phyloP scores from a whole-genome alignment of 805 yeast species.

The Tetrapisispora nanseiensis region DNA sequence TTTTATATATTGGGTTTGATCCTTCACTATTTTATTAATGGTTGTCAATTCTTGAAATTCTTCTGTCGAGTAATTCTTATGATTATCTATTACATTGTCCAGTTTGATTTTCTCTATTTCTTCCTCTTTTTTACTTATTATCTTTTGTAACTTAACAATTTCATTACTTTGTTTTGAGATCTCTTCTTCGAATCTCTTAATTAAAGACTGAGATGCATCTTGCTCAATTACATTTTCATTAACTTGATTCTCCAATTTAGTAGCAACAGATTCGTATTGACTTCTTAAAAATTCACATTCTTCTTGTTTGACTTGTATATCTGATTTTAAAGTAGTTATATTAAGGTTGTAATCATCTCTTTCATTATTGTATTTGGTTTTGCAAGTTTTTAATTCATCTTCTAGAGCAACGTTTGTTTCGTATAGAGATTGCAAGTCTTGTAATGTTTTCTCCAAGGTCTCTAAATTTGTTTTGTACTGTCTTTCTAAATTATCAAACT shows the following conservation, averaged over 20 bases:
- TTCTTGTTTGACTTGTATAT: constrained; percentile 23
- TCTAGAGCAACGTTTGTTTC: constrained; percentile 24
- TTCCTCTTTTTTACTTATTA: constrained; percentile 18
- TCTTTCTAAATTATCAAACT: constrained; percentile 18
- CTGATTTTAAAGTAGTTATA: constrained; percentile 30
- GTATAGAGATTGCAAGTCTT: constrained; percentile 30
- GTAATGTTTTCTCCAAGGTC: constrained; percentile 25
- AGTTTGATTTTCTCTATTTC: constrained; percentile 22
- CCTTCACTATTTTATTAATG: constrained; percentile 30
- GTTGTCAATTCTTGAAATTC: constrained; percentile 27
- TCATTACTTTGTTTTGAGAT: constrained; percentile 16
- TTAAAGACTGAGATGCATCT: constrained; percentile 11
- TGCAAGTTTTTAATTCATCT: constrained; percentile 12
- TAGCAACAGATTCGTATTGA: constrained; percentile 22
- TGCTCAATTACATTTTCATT: constrained; percentile 13
- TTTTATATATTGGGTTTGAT: constrained; percentile 37
- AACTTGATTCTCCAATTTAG: constrained; percentile 11
- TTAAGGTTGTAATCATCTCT: constrained; percentile 17
- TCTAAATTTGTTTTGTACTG: constrained; percentile 28
- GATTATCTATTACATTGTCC: constrained; percentile 31
- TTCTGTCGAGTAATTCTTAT: constrained; percentile 24
- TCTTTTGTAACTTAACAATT: constrained; percentile 14
- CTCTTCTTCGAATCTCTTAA: constrained; percentile 21
- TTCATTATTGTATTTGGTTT: constrained; percentile 15
- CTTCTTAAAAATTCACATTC: constrained; percentile 31